Percentiles rank a stretch among this genome's conserved stretches.
phyloP scores from a whole-genome alignment of 2,329 filamentous ascomycete species.

The Colletotrichum abscissum region DNA sequence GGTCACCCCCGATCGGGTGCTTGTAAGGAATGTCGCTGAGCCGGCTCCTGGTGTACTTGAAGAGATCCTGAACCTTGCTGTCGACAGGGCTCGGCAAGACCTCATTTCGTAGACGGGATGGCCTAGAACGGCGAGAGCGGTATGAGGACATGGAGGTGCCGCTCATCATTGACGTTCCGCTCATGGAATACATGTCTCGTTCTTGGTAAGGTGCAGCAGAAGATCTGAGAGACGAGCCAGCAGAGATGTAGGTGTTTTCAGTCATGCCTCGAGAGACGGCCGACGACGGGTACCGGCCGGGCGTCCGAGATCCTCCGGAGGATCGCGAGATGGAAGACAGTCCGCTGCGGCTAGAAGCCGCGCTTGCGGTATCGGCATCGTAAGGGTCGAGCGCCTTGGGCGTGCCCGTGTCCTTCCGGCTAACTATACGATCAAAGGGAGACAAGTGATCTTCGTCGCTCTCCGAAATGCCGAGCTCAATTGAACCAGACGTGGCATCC shows the following conservation, averaged over 20 bases:
- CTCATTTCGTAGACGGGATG: constrained; percentile 84
- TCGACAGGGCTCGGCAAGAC: constrained; percentile 83
- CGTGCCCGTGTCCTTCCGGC: constrained; percentile 71
- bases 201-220: constrained; percentile 46
- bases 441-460: constrained; percentile 84
- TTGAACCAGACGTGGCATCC: constrained; percentile 64
- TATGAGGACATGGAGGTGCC: constrained; percentile 59
- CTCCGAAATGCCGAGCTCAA: constrained; percentile 72
- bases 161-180: constrained; percentile 56
- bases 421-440: constrained; percentile 79
- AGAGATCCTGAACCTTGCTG: constrained; percentile 78
- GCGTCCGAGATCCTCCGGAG: constrained; percentile 65
- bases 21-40: constrained; percentile 87
- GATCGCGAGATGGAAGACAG: constrained; percentile 69
- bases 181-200: constrained; percentile 68
- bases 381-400: constrained; percentile 69
- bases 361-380: constrained; percentile 68
- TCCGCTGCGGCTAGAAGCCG: constrained; percentile 68
- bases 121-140: constrained; percentile 55
- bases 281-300: constrained; percentile 61
- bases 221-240: constrained; percentile 67
- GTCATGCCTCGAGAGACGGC: constrained; percentile 65
- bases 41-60: constrained; percentile 85
- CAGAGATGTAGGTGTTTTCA: constrained; percentile 76
- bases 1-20: constrained; percentile 69